Base-by-base conservation (phyloP, 352 stramenopile species). In the Pythium oligandrum region DNA sequence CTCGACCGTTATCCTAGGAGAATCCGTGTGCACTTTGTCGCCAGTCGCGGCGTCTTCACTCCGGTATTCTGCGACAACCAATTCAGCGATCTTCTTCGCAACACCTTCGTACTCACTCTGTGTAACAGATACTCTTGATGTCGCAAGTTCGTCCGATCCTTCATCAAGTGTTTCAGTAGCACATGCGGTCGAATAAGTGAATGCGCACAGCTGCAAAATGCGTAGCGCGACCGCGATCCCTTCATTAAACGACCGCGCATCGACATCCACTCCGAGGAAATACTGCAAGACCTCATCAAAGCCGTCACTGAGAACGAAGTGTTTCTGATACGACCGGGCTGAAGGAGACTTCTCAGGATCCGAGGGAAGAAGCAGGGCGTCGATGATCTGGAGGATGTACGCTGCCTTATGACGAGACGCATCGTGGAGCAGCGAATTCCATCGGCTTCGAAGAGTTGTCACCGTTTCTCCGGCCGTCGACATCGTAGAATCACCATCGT, bases 331-430 rank as follows among this genome's bases (percentile, higher is more conserved):
- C 35, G 62, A 63, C 40, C 73, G 61, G 26, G 83, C 75, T 59
- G 88, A 89, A n/a, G 53, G 48, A 30, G 73, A 64, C 47, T 88
- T 83, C 4, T 65, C 63, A 10, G 55, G 50, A 55, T 90, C 78
- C 1, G 85, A 90, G 32, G 85, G 85, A 17, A 93, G 64, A 6
- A 95, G 60, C 36, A 90, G 59, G 11, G 83, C 83, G 55, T 95
- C 83, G 56, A 95, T 88, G 53, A 94, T 93, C 59, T 95, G 83
- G 5, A 95, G 57, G 17, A 83, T 91, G 68, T 95, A 95, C 44
- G 94, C 84, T 6, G 85, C 81, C 54, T 88, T 75, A 47, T 93
- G 85, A 9, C 83, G 81, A 3, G 85, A 90, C n/a, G 74, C 72
- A 40, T 75, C 77, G 43, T 83, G 72, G 9, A 93, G 47, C 53